phyloP scores from a whole-genome alignment of 148 eudicot genomes.

The Rhododendron kiyosumense region DNA sequence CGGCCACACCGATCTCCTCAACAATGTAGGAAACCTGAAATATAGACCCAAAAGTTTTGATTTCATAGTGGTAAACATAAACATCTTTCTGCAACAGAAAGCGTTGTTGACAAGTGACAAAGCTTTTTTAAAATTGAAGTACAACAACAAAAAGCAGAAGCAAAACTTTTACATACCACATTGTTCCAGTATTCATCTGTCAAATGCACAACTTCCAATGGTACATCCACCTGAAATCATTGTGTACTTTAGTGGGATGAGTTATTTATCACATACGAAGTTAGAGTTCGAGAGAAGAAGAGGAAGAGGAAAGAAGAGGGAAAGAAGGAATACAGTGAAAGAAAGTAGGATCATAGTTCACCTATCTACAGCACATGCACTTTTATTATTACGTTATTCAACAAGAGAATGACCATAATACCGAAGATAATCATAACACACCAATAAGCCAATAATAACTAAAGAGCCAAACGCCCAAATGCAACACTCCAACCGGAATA shows the following conservation, averaged over 20 bases:
- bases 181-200: conserved; percentile 95
- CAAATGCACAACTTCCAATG: conserved; percentile 88
- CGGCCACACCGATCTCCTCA: conserved; percentile 85
- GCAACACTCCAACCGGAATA: neutral
- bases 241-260: conserved; percentile 10
- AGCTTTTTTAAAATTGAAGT: neutral
- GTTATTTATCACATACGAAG: neutral
- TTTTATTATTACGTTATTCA: neutral
- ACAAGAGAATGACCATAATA: neutral
- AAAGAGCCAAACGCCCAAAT: neutral
- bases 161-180: conserved; percentile 52
- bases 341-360: neutral
- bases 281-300: neutral
- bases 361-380: neutral
- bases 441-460: neutral
- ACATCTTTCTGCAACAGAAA: neutral
- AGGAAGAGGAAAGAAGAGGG: neutral
- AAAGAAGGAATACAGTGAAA: neutral
- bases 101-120: neutral
- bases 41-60: conserved; percentile 18
- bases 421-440: neutral
- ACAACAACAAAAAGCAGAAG: neutral
- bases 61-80: neutral
- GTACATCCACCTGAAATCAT: conserved; percentile 72
- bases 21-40: conserved; percentile 89